Percentiles rank a stretch among this genome's conserved stretches.
Evolutionary conservation across 1,284 basidiomycete species (phyloP).

Genomic region (Ganoderma boninense): DNA sequence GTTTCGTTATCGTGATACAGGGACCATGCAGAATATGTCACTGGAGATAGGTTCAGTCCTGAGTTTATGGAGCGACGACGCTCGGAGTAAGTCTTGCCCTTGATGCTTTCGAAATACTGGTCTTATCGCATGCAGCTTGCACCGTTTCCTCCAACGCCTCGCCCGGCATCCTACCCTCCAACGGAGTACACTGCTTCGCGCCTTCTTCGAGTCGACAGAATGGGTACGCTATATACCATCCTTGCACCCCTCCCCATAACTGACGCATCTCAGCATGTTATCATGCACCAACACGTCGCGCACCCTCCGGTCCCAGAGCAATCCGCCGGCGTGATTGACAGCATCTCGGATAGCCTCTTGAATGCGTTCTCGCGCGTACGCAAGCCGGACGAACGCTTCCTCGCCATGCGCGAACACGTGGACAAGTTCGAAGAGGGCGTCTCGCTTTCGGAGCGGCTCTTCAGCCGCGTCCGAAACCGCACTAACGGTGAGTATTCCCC

Average conservation of each 20-base stretch:
- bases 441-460: slow-evolving; percentile 81
- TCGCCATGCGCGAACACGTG: slow-evolving; percentile 89
- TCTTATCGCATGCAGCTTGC: slow-evolving; percentile 64
- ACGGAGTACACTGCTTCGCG: slow-evolving; percentile 86
- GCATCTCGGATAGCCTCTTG: slow-evolving; percentile 93
- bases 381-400: slow-evolving; percentile 96
- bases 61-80: slow-evolving; percentile 96
- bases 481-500: slow-evolving; percentile 80
- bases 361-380: slow-evolving; percentile 95
- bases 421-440: slow-evolving; percentile 97
- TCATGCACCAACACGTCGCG: slow-evolving; percentile 93
- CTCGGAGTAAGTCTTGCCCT: slow-evolving; percentile 72
- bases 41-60: slow-evolving; percentile 94
- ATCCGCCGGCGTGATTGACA: slow-evolving; percentile 87
- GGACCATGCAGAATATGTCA: slow-evolving; percentile 84
- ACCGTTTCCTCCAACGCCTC: slow-evolving; percentile 92
- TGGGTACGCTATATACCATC: slow-evolving; percentile 71
- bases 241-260: slow-evolving; percentile 16
- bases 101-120: slow-evolving; percentile 14
- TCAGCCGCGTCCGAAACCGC: slow-evolving; percentile 76
- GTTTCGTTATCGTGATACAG: slow-evolving; percentile 5
- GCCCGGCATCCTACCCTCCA: slow-evolving; percentile 96
- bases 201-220: slow-evolving; percentile 97
- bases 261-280: slow-evolving; percentile 75
- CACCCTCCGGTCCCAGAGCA: slow-evolving; percentile 87